phyloP scores from a whole-genome alignment of 257 asterid genomes.

The Nicotiana undulata region DNA sequence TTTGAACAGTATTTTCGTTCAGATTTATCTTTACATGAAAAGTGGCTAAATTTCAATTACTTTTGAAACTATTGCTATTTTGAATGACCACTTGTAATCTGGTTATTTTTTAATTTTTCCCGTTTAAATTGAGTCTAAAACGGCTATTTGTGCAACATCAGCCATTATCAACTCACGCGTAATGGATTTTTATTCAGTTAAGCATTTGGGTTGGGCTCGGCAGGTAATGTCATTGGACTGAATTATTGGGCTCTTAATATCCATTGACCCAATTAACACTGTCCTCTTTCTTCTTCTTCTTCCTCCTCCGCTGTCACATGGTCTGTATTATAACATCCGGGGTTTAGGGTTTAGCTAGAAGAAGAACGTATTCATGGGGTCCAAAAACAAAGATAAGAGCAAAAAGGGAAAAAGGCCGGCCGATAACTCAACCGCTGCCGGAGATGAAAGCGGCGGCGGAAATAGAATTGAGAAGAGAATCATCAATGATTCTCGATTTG shows the following conservation, averaged over 20 bases:
- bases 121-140: not conserved
- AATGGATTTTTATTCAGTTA: not conserved
- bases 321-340: not conserved
- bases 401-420: conserved; percentile 6
- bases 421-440: not conserved
- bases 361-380: conserved; percentile 29
- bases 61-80: no score
- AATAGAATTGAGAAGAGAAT: conserved; percentile 13
- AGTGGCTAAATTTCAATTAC: no score
- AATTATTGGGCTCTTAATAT: not conserved
- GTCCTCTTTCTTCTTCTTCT: not conserved
- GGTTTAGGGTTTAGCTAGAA: not conserved
- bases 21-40: no score
- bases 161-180: not conserved
- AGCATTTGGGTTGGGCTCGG: not conserved
- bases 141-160: not conserved
- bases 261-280: not conserved
- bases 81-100: no score
- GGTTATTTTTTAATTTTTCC: no score
- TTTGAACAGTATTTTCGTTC: no score
- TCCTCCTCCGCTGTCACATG: not conserved
- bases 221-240: not conserved
- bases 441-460: conserved; percentile 7
- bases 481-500: conserved; percentile 70
- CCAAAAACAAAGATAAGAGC: conserved; percentile 27